These are phyloP conservation scores for Pichia insulana DNA, from an alignment of 805 yeast species.

Conservation along the genomic window DNA sequence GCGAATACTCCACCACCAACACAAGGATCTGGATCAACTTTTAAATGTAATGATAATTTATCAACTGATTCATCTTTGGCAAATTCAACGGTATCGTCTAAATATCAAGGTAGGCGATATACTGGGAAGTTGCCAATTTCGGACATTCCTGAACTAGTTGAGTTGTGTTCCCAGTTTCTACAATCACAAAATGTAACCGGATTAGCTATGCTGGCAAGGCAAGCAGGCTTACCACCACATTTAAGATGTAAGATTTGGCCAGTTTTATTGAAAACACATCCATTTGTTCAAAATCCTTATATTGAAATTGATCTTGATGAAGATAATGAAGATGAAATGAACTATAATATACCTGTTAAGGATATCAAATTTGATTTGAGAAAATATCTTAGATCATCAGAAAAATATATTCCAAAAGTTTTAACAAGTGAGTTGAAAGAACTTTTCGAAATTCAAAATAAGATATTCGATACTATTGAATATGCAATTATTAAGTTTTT, in stretches of 20 bases:
- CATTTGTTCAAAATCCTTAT: conserved; percentile 72
- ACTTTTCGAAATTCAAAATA: conserved; percentile 38
- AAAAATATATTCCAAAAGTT: conserved; percentile 28
- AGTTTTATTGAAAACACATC: conserved; percentile 67
- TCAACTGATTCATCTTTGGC: conserved; percentile 5
- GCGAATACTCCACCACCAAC: background rate
- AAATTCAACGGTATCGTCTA: conserved; percentile 11
- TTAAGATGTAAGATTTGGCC: conserved; percentile 83
- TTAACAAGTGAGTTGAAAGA: conserved; percentile 24
- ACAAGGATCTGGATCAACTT: background rate
- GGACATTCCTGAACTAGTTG: conserved; percentile 41
- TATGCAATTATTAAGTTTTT: conserved; percentile 55
- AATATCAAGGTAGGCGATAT: conserved; percentile 19
- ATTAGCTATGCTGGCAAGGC: conserved; percentile 72
- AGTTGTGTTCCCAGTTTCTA: conserved; percentile 48
- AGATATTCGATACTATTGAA: conserved; percentile 49
- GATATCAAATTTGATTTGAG: conserved; percentile 48
- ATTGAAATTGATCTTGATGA: conserved; percentile 50
- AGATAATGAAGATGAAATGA: conserved; percentile 25
- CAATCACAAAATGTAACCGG: conserved; percentile 59
- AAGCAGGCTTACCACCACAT: conserved; percentile 77
- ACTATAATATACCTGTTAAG: conserved; percentile 20
- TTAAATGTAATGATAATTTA: conserved; percentile 5
- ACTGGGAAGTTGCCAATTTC: conserved; percentile 36
- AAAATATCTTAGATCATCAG: conserved; percentile 46